phyloP scores from a whole-genome alignment of 305 asterid genomes.

The Fraxinus angustifolia region DNA sequence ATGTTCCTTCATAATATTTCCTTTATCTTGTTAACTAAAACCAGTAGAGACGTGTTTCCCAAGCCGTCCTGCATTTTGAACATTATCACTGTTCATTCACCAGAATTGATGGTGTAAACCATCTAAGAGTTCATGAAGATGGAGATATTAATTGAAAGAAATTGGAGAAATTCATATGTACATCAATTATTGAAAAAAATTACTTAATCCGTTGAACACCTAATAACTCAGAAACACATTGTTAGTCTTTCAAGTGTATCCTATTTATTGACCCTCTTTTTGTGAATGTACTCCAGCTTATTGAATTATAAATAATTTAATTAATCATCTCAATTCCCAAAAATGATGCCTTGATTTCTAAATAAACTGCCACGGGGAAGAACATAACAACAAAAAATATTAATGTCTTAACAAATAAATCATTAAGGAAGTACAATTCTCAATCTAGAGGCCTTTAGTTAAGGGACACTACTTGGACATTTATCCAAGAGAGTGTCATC shows the following conservation, averaged over 20 bases:
- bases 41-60: neutral
- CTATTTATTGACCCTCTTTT: neutral
- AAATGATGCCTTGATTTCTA: neutral
- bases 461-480: neutral
- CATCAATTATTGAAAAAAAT: neutral
- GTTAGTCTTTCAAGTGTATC: neutral
- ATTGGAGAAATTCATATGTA: neutral
- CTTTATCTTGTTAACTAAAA: neutral
- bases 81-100: neutral
- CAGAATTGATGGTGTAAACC: neutral
- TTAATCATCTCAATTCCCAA: neutral
- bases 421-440: neutral
- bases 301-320: neutral
- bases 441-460: neutral
- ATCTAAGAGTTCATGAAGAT: neutral
- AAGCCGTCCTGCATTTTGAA: neutral
- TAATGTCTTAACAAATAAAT: neutral
- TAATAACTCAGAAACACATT: neutral
- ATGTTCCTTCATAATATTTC: neutral
- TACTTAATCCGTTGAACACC: neutral
- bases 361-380: neutral
- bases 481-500: neutral
- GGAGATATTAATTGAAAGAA: neutral
- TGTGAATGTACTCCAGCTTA: neutral
- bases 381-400: neutral